These are phyloP conservation scores for Dichomitus squalens DNA, from an alignment of 1,284 basidiomycete genomes.

Conservation along the genomic window DNA sequence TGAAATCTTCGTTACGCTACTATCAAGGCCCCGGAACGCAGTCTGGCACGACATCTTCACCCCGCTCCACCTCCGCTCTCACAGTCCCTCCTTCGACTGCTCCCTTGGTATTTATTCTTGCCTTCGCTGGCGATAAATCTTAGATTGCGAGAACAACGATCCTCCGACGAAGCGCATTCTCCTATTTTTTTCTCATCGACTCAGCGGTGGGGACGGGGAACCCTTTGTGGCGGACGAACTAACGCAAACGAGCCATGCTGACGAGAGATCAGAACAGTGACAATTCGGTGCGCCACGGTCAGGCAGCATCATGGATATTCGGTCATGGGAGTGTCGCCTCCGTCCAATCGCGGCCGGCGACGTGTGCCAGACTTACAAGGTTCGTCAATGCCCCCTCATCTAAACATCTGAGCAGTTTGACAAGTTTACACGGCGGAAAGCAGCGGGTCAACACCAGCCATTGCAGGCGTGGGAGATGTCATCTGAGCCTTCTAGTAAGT, in stretches of 20 bases:
- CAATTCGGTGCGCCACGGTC: conserved; percentile 6
- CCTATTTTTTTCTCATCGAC: neutral
- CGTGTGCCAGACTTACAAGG: neutral
- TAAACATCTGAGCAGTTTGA: conserved; percentile 4
- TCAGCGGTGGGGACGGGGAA: neutral
- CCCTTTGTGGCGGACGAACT: neutral
- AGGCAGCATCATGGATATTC: conserved; percentile 2
- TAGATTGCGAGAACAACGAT: conserved; percentile 5
- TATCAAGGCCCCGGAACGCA: conserved; percentile 13
- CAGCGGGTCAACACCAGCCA: neutral
- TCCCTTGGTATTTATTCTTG: neutral
- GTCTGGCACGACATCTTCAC: conserved; percentile 11
- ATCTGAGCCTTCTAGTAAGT: neutral
- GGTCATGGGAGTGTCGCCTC: conserved; percentile 12
- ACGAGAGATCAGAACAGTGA: neutral
- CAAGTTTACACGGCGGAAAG: conserved; percentile 5
- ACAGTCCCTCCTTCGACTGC: conserved; percentile 5
- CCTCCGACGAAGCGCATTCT: neutral
- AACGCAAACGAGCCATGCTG: neutral
- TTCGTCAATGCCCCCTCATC: neutral
- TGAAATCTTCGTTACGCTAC: neutral
- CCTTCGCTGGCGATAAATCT: conserved; percentile 1
- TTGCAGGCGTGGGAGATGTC: neutral
- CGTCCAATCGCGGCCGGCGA: neutral
- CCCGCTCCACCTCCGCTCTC: conserved; percentile 14